phyloP scores from a whole-genome alignment of 495 filamentous ascomycete species.

The Neurospora sp. region DNA sequence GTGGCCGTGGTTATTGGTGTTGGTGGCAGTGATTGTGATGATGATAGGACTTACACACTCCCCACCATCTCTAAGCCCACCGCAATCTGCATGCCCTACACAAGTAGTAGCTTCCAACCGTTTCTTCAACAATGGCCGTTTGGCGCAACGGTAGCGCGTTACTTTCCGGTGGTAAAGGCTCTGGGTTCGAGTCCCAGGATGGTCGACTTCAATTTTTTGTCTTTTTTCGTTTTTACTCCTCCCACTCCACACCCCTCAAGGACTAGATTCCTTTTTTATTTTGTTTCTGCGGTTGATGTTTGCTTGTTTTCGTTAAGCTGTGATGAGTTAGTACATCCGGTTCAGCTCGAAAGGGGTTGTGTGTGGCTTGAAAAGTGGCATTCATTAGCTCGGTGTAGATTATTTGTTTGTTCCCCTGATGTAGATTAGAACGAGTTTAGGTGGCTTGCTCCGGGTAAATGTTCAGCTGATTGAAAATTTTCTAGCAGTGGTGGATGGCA shows the following conservation, averaged over 20 bases:
- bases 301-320: not conserved
- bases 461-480: not conserved
- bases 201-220: not conserved
- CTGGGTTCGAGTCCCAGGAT: slow-evolving; percentile 8
- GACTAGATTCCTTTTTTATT: not conserved
- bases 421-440: no score
- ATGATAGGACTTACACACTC: not conserved
- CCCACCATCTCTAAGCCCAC: not conserved
- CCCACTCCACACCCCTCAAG: not conserved
- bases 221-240: not conserved
- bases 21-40: not conserved
- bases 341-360: not conserved
- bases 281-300: not conserved
- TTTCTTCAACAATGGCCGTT: not conserved
- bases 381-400: not conserved
- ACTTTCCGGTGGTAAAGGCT: not conserved
- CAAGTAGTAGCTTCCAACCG: not conserved
- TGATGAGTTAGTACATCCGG: not conserved
- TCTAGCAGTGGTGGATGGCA: not conserved
- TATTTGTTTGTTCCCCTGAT: not conserved
- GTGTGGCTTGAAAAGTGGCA: not conserved
- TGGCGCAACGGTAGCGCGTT: not conserved
- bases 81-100: not conserved
- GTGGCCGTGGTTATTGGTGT: no score
- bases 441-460: not conserved